These are phyloP conservation scores for Pinus taeda DNA, from an alignment of 75 land plant genomes.

Conservation along the genomic window DNA sequence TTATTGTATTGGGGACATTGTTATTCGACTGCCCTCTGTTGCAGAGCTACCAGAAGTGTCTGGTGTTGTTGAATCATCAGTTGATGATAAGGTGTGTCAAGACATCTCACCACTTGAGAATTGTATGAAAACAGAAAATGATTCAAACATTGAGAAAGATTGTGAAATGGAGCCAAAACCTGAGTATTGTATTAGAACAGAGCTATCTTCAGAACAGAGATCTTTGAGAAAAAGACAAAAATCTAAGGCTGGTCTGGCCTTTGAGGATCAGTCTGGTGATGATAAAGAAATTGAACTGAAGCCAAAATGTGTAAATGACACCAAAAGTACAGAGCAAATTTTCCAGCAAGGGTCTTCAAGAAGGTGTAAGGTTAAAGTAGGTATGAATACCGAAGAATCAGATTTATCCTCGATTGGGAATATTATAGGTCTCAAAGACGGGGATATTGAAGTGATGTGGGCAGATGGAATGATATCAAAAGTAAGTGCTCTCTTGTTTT, in stretches of 20 bases:
- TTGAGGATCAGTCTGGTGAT: neutral
- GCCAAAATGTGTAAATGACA: constrained; percentile 2
- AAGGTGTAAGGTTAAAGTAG: constrained; percentile 21
- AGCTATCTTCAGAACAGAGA: constrained; percentile 4
- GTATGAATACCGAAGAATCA: constrained; percentile 7
- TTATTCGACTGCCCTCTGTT: constrained; percentile 72
- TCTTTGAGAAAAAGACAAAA: constrained; percentile 2
- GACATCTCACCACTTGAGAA: no score
- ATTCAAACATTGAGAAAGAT: constrained; percentile 3
- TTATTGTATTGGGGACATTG: constrained; percentile 94
- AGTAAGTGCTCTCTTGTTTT: constrained; percentile 31
- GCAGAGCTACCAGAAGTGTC: constrained; percentile 13
- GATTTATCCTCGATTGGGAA: constrained; percentile 94
- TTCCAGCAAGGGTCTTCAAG: constrained; percentile 7
- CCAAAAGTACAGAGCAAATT: constrained; percentile 1
- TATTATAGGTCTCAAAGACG: constrained; percentile 81
- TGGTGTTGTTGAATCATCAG: constrained; percentile 10
- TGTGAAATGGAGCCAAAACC: constrained; percentile 2
- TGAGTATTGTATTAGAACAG: neutral
- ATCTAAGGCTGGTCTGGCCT: neutral
- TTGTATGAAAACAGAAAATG: neutral
- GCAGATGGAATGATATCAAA: constrained; percentile 81
- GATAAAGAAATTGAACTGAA: constrained; percentile 2
- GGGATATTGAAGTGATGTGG: constrained; percentile 97
- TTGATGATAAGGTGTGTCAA: neutral